phyloP scores from a whole-genome alignment of 176 grass and related monocot species.

The Triticum turgidum region DNA sequence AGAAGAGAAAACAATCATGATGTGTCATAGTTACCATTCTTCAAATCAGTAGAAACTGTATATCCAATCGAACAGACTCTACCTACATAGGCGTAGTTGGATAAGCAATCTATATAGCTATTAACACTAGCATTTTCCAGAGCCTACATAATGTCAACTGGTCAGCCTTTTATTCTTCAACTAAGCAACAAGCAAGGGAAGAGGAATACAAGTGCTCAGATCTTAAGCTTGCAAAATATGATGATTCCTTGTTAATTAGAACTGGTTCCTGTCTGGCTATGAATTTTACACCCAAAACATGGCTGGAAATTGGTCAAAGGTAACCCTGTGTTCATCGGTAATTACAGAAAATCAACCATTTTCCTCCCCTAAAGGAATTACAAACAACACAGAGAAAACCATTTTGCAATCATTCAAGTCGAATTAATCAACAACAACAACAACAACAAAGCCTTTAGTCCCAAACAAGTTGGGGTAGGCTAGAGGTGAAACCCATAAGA shows the following conservation, averaged over 20 bases:
- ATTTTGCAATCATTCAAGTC: not conserved
- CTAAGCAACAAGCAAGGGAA: slow-evolving; percentile 3
- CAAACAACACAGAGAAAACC: not conserved
- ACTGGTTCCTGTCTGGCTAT: not conserved
- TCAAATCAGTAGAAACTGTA: not conserved
- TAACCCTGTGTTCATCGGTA: not conserved
- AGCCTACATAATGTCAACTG: not conserved
- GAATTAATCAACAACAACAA: not conserved
- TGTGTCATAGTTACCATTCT: not conserved
- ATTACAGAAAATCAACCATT: slow-evolving; percentile 13
- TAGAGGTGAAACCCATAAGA: too few relatives aligned
- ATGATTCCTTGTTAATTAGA: slow-evolving; percentile 5
- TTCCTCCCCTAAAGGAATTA: not conserved
- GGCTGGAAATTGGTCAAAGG: not conserved
- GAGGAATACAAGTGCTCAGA: slow-evolving; percentile 10
- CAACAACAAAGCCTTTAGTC: too few relatives aligned
- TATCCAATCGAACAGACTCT: not conserved
- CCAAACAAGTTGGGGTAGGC: too few relatives aligned
- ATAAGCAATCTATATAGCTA: slow-evolving; percentile 4
- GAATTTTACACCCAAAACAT: not conserved
- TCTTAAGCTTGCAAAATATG: not conserved
- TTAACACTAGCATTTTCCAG: slow-evolving; percentile 3
- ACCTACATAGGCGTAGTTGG: not conserved
- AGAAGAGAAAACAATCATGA: slow-evolving; percentile 1
- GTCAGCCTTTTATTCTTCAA: slow-evolving; percentile 1